Conservation (phyloP, 2,329 filamentous ascomycete species). For the Colletotrichum phormii region DNA sequence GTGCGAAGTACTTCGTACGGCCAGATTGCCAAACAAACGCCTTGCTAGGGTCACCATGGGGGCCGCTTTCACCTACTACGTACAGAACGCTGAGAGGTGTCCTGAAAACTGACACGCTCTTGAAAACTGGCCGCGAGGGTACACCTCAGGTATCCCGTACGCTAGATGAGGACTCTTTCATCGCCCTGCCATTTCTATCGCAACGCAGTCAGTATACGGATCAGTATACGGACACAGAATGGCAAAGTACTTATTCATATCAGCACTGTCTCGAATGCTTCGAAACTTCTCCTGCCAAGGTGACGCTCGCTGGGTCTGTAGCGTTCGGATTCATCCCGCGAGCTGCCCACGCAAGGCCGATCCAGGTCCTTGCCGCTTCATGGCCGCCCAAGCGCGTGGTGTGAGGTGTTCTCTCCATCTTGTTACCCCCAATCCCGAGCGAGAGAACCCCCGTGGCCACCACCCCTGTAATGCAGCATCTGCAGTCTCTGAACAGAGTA, state of each 20-base stretch:
- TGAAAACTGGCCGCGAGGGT: not conserved
- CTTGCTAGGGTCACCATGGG: not conserved
- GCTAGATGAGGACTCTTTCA: constrained; percentile 1
- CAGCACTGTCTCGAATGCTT: not conserved
- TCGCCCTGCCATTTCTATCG: not conserved
- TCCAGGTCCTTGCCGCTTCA: not conserved
- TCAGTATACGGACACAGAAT: no score
- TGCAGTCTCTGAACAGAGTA: constrained; percentile 2
- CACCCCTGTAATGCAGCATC: constrained; percentile 19
- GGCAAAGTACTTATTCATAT: no score
- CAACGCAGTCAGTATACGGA: no score
- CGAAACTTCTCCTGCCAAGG: not conserved
- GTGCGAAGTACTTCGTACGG: not conserved
- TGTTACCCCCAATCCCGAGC: constrained; percentile 9
- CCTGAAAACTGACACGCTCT: not conserved
- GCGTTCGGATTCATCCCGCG: not conserved
- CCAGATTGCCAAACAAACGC: constrained; percentile 7
- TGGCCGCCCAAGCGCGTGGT: not conserved
- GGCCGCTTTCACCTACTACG: not conserved
- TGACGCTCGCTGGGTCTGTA: not conserved
- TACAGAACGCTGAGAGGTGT: not conserved
- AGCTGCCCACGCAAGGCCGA: not conserved
- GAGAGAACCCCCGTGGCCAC: not conserved
- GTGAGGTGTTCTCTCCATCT: not conserved
- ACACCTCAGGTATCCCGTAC: not conserved